phyloP scores from a whole-genome alignment of 805 yeast species.

The Naumovozyma castellii region DNA sequence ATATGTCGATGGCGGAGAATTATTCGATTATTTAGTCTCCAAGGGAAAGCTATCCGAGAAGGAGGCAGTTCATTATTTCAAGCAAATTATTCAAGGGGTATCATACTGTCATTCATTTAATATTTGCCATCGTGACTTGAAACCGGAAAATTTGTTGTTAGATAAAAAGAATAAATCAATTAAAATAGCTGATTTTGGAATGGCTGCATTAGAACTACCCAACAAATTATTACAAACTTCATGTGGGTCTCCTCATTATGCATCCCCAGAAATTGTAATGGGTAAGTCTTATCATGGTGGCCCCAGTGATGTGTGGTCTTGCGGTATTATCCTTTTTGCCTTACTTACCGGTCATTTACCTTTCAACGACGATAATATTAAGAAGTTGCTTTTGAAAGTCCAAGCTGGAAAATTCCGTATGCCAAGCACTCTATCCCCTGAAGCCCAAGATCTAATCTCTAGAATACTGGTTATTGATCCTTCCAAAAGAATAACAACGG shows the following conservation, averaged over 20 bases:
- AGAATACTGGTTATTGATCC: constrained; percentile 67
- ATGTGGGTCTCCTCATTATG: constrained; percentile 84
- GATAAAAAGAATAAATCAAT: constrained; percentile 56
- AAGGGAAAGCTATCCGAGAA: constrained; percentile 61
- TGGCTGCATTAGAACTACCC: constrained; percentile 76
- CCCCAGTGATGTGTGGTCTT: constrained; percentile 82
- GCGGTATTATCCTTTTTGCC: constrained; percentile 77
- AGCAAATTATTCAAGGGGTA: constrained; percentile 69
- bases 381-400: constrained; percentile 60
- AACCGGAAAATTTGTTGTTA: constrained; percentile 67
- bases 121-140: constrained; percentile 73
- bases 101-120: constrained; percentile 75
- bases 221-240: constrained; percentile 67
- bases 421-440: constrained; percentile 54
- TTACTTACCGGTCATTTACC: constrained; percentile 73
- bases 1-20: constrained; percentile 83
- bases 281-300: constrained; percentile 75
- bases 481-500: constrained; percentile 56
- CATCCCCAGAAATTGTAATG: constrained; percentile 78
- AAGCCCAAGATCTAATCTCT: constrained; percentile 58
- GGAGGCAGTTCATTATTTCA: constrained; percentile 69
- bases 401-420: constrained; percentile 67
- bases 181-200: constrained; percentile 79
- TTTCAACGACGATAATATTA: constrained; percentile 73
- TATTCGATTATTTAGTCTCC: constrained; percentile 61